These are phyloP conservation scores for Pseudocohnilembus persalinus DNA, from an alignment of 169 alveolate species.

Conservation along the genomic window DNA sequence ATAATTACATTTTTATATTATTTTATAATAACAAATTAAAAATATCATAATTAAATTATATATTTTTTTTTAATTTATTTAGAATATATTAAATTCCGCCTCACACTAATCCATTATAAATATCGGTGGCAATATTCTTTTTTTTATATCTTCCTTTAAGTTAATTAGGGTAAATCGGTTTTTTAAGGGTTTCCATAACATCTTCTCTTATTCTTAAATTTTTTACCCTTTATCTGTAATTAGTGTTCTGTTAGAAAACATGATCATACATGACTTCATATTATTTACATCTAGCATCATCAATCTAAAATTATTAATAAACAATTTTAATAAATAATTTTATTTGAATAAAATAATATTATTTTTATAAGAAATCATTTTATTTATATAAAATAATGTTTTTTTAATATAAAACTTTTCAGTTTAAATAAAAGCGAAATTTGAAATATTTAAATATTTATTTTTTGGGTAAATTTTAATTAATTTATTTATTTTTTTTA, in stretches of 20 bases:
- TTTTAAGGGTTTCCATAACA: slow-evolving; percentile 19
- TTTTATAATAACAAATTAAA: too few species aligned
- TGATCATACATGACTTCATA: slow-evolving; percentile 23
- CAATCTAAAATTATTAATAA: too few species aligned
- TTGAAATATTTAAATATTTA: too few species aligned
- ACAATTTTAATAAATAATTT: too few species aligned
- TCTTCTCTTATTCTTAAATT: slow-evolving; percentile 28
- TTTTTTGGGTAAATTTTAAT: too few species aligned
- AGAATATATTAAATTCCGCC: too few species aligned
- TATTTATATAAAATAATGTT: too few species aligned
- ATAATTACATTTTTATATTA: too few species aligned
- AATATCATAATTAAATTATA: too few species aligned
- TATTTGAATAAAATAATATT: too few species aligned
- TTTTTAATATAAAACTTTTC: not conserved
- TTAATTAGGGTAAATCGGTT: slow-evolving; percentile 11
- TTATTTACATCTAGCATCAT: slow-evolving; percentile 28
- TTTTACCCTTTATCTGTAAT: slow-evolving; percentile 9
- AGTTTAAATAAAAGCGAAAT: not conserved
- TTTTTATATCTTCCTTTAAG: slow-evolving; percentile 14
- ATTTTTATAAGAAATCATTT: not conserved
- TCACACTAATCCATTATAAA: slow-evolving; percentile 24
- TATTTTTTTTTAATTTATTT: too few species aligned
- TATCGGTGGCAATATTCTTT: not conserved
- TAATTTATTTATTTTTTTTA: too few species aligned
- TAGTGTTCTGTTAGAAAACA: not conserved